Evolutionary conservation across 441 rosid genomes (phyloP).

Genomic region (Gossypium lobatum): DNA sequence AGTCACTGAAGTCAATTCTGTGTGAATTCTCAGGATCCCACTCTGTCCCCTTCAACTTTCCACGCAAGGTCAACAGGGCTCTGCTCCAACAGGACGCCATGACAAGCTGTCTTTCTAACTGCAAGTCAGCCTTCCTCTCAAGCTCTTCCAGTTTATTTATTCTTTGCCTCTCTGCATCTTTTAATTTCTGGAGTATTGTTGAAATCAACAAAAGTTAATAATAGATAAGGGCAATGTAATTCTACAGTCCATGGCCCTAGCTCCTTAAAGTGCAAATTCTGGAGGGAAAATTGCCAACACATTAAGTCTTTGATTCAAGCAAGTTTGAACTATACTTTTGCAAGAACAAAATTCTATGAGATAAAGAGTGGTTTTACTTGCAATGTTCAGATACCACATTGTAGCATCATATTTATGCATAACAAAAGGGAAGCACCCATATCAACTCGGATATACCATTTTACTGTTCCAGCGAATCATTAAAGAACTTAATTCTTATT

Average conservation of each 20-base stretch:
- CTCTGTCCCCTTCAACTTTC: conserved; percentile 81
- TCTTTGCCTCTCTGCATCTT: conserved; percentile 64
- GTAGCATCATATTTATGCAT: background rate
- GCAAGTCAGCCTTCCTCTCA: conserved; percentile 69
- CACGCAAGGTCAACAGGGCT: conserved; percentile 55
- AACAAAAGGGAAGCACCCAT: background rate
- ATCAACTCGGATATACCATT: background rate
- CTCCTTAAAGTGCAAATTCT: background rate
- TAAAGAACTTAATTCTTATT: background rate
- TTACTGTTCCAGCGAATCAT: background rate
- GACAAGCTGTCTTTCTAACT: conserved; percentile 86
- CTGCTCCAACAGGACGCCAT: conserved; percentile 91
- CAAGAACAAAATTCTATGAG: background rate
- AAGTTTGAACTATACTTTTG: background rate
- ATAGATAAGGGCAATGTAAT: background rate
- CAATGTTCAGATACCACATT: background rate
- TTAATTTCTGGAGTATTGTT: conserved; percentile 44
- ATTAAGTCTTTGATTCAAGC: background rate
- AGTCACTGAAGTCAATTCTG: conserved; percentile 70
- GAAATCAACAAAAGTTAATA: background rate
- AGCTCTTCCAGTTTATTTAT: conserved; percentile 63
- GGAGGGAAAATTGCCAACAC: background rate
- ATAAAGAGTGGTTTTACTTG: background rate
- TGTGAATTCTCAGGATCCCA: conserved; percentile 90
- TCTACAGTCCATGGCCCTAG: background rate